Evolutionary conservation across 441 rosid species (phyloP).

Genomic region (Populus hybrid): DNA sequence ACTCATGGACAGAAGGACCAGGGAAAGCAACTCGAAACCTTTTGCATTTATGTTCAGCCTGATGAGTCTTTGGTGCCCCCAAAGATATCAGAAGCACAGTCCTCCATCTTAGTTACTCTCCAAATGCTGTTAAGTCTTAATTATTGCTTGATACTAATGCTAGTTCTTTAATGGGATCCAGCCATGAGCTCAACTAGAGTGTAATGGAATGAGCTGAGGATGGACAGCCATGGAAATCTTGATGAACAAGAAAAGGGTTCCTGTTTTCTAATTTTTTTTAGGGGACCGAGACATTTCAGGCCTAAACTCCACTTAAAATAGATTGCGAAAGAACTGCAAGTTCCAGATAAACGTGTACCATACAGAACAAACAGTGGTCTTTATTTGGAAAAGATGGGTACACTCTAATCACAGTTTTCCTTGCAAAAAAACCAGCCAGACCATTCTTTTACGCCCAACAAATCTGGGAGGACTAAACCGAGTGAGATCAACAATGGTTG

Average conservation of each 20-base stretch:
- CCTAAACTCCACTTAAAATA: neutral
- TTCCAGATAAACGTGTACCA: neutral
- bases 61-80: too few species aligned
- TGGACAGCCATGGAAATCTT: neutral
- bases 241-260: neutral
- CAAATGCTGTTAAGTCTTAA: neutral
- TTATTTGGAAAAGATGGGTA: too few species aligned
- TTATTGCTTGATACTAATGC: neutral
- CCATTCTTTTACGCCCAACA: too few species aligned
- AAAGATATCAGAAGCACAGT: too few species aligned
- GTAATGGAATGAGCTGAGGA: neutral
- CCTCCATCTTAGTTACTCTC: too few species aligned
- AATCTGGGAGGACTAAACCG: too few species aligned
- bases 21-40: neutral
- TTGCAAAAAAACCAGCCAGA: too few species aligned
- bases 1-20: too few species aligned
- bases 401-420: too few species aligned
- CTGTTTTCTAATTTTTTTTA: neutral
- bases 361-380: neutral
- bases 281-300: neutral
- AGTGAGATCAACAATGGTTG: too few species aligned
- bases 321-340: neutral
- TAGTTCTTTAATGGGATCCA: neutral
- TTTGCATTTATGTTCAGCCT: neutral
- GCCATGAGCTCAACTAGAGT: neutral